Base-by-base conservation (phyloP, 1,284 basidiomycete species). In the Erythrobasidium hasegawianum region DNA sequence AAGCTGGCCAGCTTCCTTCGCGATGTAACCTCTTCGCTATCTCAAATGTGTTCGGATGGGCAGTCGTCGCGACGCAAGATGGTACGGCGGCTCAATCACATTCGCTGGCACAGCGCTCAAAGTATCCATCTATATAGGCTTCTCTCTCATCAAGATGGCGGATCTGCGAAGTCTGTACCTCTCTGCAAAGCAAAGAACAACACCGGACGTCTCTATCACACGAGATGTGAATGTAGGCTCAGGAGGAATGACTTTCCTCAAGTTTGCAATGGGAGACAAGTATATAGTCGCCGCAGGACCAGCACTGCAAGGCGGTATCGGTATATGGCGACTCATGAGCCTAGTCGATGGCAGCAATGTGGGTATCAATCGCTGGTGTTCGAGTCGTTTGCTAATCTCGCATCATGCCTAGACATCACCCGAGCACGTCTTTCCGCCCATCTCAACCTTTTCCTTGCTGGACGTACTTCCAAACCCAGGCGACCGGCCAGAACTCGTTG, bases 11-110 rank as follows among this genome's bases (percentile, higher is more conserved):
- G 26, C 50, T 41, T 24, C 50, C 70, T 70, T 22, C 73, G 68
- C 45, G 73, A 71, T 68, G 68, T 39, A 70, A 62, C 20, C 26
- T 58, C n/a, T 60, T 74, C 22, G 65, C 69, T n/a, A 50, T 72
- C 38, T 65, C 58, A 33, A 73, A 71, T 49, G 38, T 53, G 1
- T 73, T 68, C 33, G 73, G 71, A 1, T 71, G 64, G 54, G 54
- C 53, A 13, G 64, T 69, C 22, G 70, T 58, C 0, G 49, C 26
- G 13, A 58, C 43, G n/a, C 33, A 47, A 7, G 29, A 57, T 22
- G 71, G 71, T 68, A 16, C 59, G 69, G 64, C 20, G 1, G n/a
- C n/a, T n/a, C n/a, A n/a, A n/a, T n/a, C n/a, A n/a, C n/a, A n/a
- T n/a, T n/a, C n/a, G n/a, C n/a, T n/a, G n/a, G n/a, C n/a, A n/a